Evolutionary conservation across 2,329 filamentous ascomycete genomes (phyloP).

Genomic region (Chrysoporthe austroafricana): DNA sequence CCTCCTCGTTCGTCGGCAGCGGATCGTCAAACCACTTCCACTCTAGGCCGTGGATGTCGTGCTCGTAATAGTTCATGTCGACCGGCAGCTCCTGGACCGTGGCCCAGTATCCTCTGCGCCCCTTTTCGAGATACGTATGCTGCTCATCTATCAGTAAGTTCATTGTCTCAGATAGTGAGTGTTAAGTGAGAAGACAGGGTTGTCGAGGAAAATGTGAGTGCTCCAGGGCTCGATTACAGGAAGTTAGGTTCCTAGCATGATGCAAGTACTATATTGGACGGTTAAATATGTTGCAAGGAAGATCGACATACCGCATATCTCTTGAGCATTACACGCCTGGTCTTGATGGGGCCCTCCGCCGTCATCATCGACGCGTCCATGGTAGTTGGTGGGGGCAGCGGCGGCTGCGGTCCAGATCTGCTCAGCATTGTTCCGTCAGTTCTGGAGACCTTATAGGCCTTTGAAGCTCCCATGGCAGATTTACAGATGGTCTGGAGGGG

Average conservation of each 20-base stretch:
- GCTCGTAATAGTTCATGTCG: background rate
- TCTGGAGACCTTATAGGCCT: background rate
- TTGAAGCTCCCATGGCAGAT: background rate
- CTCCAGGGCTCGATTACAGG: no score
- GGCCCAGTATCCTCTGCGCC: background rate
- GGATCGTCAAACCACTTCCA: background rate
- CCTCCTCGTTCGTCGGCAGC: background rate
- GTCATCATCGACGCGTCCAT: background rate
- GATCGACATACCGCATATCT: background rate
- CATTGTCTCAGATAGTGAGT: background rate
- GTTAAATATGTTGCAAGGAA: background rate
- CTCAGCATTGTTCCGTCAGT: background rate
- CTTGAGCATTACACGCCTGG: background rate
- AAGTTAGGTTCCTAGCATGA: no score
- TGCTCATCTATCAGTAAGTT: background rate
- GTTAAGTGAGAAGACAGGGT: background rate
- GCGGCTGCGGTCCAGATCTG: background rate
- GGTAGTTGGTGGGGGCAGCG: background rate
- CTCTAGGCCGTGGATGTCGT: background rate
- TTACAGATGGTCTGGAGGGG: background rate
- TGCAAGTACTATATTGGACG: no score
- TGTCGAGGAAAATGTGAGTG: background rate
- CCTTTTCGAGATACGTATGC: background rate
- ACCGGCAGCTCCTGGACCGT: background rate
- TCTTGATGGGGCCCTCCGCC: background rate